Percentiles rank a stretch among this genome's conserved stretches.
Conservation (phyloP, 495 filamentous ascomycete species). For the Penicillium flavigenum region DNA sequence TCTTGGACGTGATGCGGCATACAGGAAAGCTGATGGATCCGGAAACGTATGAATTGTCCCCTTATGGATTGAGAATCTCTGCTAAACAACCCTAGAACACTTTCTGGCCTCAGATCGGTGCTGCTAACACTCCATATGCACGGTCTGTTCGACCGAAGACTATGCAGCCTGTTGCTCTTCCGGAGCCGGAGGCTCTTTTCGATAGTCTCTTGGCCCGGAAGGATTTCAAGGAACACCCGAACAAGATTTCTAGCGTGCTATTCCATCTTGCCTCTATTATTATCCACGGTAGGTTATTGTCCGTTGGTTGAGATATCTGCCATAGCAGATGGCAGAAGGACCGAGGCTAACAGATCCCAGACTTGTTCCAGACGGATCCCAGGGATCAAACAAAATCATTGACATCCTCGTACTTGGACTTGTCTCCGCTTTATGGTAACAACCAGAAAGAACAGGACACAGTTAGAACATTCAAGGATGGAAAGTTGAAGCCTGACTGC, state of each 20-base stretch:
- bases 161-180: slow-evolving; percentile 61
- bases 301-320: not conserved
- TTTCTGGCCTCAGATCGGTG: slow-evolving; percentile 64
- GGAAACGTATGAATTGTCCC: slow-evolving; percentile 50
- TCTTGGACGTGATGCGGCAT: slow-evolving; percentile 53
- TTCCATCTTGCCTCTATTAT: slow-evolving; percentile 91
- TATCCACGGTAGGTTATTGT: slow-evolving; percentile 61
- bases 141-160: slow-evolving; percentile 65
- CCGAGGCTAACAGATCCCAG: slow-evolving; percentile 33
- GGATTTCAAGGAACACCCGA: slow-evolving; percentile 64
- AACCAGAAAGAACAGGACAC: slow-evolving; percentile 70
- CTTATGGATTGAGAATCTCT: not conserved
- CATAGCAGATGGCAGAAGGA: not conserved
- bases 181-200: slow-evolving; percentile 76
- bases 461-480: slow-evolving; percentile 77
- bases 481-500: slow-evolving; percentile 79
- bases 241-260: slow-evolving; percentile 80
- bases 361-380: slow-evolving; percentile 63
- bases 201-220: slow-evolving; percentile 69
- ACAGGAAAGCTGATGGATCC: slow-evolving; percentile 69
- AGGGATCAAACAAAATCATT: slow-evolving; percentile 57
- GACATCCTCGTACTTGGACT: slow-evolving; percentile 83
- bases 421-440: slow-evolving; percentile 83
- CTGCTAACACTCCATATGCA: slow-evolving; percentile 65
- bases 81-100: slow-evolving; percentile 44